phyloP scores from a whole-genome alignment of 371 early-diverging fungal genomes.

The Smittium mucronatum region DNA sequence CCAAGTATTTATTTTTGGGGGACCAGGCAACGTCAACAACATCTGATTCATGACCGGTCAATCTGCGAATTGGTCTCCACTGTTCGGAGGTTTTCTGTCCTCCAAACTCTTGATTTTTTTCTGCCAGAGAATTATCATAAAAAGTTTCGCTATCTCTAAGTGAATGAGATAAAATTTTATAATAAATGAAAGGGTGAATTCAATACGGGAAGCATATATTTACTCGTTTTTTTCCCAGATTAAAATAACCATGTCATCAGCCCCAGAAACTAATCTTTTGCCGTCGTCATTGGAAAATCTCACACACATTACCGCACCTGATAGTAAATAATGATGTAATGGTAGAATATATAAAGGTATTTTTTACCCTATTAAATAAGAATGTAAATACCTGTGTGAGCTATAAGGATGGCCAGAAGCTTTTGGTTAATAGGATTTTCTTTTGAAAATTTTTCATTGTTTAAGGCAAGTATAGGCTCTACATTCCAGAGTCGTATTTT shows the following conservation, averaged over 20 bases:
- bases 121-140: background rate
- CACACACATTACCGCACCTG: slow-evolving; percentile 81
- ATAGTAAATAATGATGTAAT: background rate
- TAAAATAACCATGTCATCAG: slow-evolving; percentile 78
- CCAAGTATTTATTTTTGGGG: slow-evolving; percentile 67
- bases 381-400: slow-evolving; percentile 41
- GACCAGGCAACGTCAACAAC: slow-evolving; percentile 93
- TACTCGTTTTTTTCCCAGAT: slow-evolving; percentile 79
- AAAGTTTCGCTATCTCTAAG: slow-evolving; percentile 16
- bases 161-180: background rate
- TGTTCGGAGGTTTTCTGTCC: slow-evolving; percentile 41
- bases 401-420: slow-evolving; percentile 63
- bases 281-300: slow-evolving; percentile 68
- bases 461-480: slow-evolving; percentile 43
- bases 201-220: background rate
- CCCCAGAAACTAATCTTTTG: slow-evolving; percentile 69
- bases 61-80: slow-evolving; percentile 63
- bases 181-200: background rate
- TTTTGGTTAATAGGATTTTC: slow-evolving; percentile 40
- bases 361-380: background rate
- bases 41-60: slow-evolving; percentile 91
- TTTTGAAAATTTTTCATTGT: slow-evolving; percentile 38
- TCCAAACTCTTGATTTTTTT: slow-evolving; percentile 22
- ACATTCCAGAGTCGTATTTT: slow-evolving; percentile 77
- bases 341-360: background rate